phyloP scores from a whole-genome alignment of 2,329 filamentous ascomycete species.

The Neonectria faginata region DNA sequence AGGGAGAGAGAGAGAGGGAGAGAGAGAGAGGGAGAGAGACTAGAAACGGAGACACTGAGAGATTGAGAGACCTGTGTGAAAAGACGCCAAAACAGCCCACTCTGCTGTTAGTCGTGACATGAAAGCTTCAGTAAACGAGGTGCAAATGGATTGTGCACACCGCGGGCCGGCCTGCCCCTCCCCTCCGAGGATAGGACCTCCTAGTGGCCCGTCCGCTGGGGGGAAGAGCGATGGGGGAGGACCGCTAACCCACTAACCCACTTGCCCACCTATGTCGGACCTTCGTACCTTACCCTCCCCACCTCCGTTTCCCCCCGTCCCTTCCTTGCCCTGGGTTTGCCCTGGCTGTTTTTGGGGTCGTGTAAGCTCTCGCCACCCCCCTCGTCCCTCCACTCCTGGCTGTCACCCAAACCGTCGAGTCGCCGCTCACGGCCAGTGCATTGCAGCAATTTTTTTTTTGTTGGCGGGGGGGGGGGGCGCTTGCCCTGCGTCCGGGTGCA shows the following conservation, averaged over 20 bases:
- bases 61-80: neutral
- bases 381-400: neutral
- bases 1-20: too few relatives aligned
- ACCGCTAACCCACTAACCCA: neutral
- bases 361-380: neutral
- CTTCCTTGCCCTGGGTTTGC: neutral
- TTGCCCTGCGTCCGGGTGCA: neutral
- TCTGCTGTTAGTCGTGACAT: constrained; percentile 35
- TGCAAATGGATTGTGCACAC: constrained; percentile 19
- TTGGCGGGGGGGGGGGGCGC: too few relatives aligned
- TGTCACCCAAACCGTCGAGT: too few relatives aligned
- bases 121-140: constrained; percentile 40
- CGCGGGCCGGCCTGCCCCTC: constrained; percentile 26
- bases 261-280: constrained; percentile 24
- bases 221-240: constrained; percentile 4
- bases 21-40: too few relatives aligned
- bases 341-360: neutral
- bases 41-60: too few relatives aligned
- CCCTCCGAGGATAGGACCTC: constrained; percentile 28
- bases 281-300: constrained; percentile 19
- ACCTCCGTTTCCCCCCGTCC: neutral
- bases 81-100: constrained; percentile 32
- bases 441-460: too few relatives aligned
- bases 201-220: constrained; percentile 22
- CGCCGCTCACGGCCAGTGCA: too few relatives aligned